Evolutionary conservation across 257 asterid genomes (phyloP).

Genomic region (Nicotiana otophora): DNA sequence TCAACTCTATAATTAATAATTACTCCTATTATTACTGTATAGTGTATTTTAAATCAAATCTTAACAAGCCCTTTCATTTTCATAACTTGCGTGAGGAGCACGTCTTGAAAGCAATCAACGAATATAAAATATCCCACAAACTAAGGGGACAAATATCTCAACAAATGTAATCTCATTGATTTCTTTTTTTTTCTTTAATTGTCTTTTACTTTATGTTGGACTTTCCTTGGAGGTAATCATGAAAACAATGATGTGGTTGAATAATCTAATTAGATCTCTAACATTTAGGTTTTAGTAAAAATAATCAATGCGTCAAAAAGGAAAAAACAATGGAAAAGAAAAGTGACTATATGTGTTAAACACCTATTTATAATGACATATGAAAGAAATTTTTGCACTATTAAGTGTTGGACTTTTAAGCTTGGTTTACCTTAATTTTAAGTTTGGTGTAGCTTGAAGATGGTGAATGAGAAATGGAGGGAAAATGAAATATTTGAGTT

Average conservation of each 20-base stretch:
- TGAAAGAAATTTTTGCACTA: too few relatives aligned
- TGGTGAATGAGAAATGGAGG: too few relatives aligned
- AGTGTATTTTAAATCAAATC: not conserved
- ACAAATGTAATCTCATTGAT: not conserved
- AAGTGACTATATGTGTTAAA: too few relatives aligned
- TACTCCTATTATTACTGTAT: not conserved
- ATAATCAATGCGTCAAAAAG: not conserved
- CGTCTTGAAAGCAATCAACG: not conserved
- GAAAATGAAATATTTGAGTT: too few relatives aligned
- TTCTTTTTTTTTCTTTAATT: not conserved
- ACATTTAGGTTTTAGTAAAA: too few relatives aligned
- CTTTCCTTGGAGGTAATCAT: not conserved
- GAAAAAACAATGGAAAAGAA: not conserved
- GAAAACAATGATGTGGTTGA: not conserved
- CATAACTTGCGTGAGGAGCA: not conserved
- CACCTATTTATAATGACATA: too few relatives aligned
- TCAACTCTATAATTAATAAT: not conserved
- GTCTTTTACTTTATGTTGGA: not conserved
- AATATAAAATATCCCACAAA: not conserved
- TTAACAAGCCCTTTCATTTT: conserved; percentile 7
- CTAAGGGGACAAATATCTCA: not conserved
- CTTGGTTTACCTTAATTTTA: too few relatives aligned
- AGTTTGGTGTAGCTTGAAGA: too few relatives aligned
- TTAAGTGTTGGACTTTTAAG: too few relatives aligned
- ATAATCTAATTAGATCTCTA: not conserved